Evolutionary conservation across 305 asterid genomes (phyloP).

Genomic region (Fraxinus angustifolia): DNA sequence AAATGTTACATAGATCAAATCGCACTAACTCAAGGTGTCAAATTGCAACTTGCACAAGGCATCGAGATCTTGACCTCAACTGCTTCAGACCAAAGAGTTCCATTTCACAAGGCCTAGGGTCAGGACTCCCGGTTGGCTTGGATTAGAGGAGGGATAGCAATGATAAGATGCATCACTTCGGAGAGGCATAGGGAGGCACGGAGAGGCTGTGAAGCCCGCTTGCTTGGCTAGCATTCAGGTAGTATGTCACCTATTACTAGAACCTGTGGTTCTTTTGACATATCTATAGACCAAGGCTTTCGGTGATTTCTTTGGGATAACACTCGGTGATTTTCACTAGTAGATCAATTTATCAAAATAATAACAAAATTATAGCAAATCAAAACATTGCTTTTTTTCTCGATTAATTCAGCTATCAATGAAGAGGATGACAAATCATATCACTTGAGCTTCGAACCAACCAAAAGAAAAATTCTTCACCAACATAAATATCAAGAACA

Average conservation of each 20-base stretch:
- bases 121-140: not conserved
- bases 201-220: not conserved
- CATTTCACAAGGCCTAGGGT: not conserved
- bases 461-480: not conserved
- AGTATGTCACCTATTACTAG: not conserved
- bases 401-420: not conserved
- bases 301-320: not conserved
- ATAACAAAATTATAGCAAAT: not conserved
- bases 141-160: not conserved
- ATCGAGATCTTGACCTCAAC: not conserved
- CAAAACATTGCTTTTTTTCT: not conserved
- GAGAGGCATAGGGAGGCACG: not conserved
- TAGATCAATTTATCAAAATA: not conserved
- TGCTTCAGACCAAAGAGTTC: not conserved
- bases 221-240: not conserved
- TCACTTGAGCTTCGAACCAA: slow-evolving; percentile 10
- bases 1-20: not conserved
- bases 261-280: not conserved
- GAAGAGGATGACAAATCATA: not conserved
- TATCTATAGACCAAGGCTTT: not conserved
- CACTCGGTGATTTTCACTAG: not conserved
- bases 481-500: not conserved
- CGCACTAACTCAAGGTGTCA: not conserved
- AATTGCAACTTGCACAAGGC: not conserved
- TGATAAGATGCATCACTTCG: not conserved